Evolutionary conservation across 2,329 filamentous ascomycete genomes (phyloP).

Genomic region (Fusarium verrucosum): DNA sequence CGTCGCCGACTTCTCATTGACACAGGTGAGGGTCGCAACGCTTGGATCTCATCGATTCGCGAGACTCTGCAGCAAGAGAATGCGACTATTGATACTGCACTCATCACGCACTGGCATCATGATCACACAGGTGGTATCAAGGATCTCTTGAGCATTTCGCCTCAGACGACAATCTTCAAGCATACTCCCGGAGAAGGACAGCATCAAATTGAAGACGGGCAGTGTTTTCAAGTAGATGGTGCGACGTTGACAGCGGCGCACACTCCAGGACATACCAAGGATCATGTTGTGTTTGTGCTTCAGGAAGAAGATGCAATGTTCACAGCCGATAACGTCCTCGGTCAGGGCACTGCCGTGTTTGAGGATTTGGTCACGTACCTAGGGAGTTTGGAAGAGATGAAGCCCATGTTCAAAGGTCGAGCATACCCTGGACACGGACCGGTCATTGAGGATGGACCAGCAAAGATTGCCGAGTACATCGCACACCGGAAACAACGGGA

Average conservation of each 20-base stretch:
- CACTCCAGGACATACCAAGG: constrained; percentile 75
- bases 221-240: constrained; percentile 66
- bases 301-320: constrained; percentile 85
- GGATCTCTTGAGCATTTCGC: constrained; percentile 73
- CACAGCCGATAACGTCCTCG: constrained; percentile 88
- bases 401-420: constrained; percentile 67
- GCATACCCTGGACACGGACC: constrained; percentile 91
- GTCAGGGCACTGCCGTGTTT: constrained; percentile 87
- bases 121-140: constrained; percentile 84
- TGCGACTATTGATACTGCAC: constrained; percentile 71
- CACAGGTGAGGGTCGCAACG: constrained; percentile 81
- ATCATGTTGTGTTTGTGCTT: constrained; percentile 83
- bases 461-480: constrained; percentile 84
- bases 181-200: constrained; percentile 65
- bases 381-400: constrained; percentile 74
- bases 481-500: constrained; percentile 82
- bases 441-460: constrained; percentile 75
- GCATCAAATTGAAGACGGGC: constrained; percentile 57
- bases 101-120: constrained; percentile 92
- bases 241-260: constrained; percentile 72
- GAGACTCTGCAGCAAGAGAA: constrained; percentile 72
- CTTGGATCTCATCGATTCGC: constrained; percentile 75
- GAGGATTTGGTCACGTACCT: constrained; percentile 79
- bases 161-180: constrained; percentile 72
- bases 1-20: constrained; percentile 81